phyloP scores from a whole-genome alignment of 371 early-diverging fungal species.

The Dinochytrium kinnereticum region DNA sequence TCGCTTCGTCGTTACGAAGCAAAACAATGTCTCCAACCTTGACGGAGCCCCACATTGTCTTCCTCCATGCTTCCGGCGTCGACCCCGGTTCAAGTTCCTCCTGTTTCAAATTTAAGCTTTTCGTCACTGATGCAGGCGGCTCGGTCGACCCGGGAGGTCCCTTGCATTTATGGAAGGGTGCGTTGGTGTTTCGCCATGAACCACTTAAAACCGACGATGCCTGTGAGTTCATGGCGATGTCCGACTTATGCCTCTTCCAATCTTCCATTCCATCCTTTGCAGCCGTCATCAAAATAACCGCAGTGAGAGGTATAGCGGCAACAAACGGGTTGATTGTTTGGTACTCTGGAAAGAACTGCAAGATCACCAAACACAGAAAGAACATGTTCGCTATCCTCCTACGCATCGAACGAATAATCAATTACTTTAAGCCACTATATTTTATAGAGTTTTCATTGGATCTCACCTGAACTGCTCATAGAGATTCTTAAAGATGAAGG shows the following conservation, averaged over 20 bases:
- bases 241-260: constrained; percentile 84
- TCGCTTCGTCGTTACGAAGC: constrained; percentile 83
- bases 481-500: constrained; percentile 96
- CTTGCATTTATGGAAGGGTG: constrained; percentile 17
- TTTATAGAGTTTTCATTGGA: neutral
- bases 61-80: constrained; percentile 5
- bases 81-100: neutral
- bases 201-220: neutral
- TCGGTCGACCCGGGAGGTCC: neutral
- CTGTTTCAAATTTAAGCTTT: neutral
- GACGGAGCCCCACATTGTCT: constrained; percentile 77
- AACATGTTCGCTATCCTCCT: constrained; percentile 90
- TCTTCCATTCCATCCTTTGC: constrained; percentile 96
- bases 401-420: too few species aligned
- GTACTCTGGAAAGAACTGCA: constrained; percentile 76
- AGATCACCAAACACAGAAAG: constrained; percentile 84
- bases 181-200: constrained; percentile 34
- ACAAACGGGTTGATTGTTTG: constrained; percentile 74
- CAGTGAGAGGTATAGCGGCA: constrained; percentile 82
- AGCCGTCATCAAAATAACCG: constrained; percentile 83
- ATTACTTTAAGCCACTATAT: too few species aligned
- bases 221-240: constrained; percentile 53
- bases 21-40: constrained; percentile 91
- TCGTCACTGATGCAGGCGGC: neutral
- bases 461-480: constrained; percentile 90